A percentile compares a stretch with the other conserved stretches of the same genome.
Evolutionary conservation across 441 rosid genomes (phyloP).

Genomic region (Monsonia emarginata): DNA sequence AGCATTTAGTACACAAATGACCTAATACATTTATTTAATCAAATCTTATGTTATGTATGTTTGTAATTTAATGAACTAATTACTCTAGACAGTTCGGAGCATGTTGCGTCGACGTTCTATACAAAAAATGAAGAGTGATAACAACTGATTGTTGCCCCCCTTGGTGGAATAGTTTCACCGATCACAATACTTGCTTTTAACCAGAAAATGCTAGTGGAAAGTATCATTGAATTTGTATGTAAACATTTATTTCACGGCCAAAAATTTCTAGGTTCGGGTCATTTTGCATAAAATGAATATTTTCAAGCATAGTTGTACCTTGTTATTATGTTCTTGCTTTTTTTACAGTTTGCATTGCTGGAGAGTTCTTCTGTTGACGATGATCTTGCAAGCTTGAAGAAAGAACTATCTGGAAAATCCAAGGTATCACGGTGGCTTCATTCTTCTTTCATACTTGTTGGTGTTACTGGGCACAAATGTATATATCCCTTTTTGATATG

Average conservation of each 20-base stretch:
- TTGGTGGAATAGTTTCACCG: no score
- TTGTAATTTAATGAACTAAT: no score
- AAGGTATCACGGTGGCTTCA: constrained; percentile 27
- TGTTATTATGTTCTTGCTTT: constrained; percentile 7
- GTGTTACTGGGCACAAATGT: not conserved
- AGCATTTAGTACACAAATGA: no score
- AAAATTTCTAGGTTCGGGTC: not conserved
- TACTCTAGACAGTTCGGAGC: no score
- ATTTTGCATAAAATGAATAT: not conserved
- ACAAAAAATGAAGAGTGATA: no score
- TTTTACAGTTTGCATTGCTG: constrained; percentile 37
- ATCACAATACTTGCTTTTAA: no score
- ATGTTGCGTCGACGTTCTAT: no score
- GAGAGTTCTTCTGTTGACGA: constrained; percentile 44
- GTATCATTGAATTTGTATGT: not conserved
- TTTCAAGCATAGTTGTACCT: not conserved
- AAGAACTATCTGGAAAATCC: constrained; percentile 32
- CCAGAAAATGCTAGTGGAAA: no score
- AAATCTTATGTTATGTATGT: no score
- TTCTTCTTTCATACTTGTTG: not conserved
- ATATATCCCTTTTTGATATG: not conserved
- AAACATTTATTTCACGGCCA: not conserved
- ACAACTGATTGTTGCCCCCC: no score
- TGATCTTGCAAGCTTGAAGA: constrained; percentile 40
- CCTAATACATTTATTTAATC: no score